A percentile compares a stretch with the other conserved stretches of the same genome.
These are phyloP conservation scores for Naegleria lovaniensis DNA, from an alignment of 208 protist genomes.

Conservation along the genomic window DNA sequence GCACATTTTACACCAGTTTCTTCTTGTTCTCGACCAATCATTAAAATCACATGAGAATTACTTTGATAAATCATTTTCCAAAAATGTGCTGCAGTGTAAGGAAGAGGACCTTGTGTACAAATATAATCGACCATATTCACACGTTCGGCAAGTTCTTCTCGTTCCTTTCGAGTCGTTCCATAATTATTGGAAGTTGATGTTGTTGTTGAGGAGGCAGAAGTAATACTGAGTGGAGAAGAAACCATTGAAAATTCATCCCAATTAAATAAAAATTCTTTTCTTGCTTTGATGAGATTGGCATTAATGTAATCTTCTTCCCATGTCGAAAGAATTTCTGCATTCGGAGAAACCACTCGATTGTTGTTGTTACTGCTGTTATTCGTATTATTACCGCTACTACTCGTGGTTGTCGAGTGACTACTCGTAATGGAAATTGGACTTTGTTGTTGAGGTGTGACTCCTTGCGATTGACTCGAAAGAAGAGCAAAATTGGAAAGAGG, in stretches of 20 bases:
- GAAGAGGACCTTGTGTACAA: not conserved
- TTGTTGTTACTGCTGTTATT: not conserved
- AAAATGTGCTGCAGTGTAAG: not conserved
- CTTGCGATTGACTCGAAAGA: not conserved
- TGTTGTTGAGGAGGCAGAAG: not conserved
- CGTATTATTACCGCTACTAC: not conserved
- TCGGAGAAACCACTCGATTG: not conserved
- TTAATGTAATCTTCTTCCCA: not conserved
- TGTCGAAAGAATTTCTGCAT: not conserved
- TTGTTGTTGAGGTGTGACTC: not conserved
- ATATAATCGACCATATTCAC: not conserved
- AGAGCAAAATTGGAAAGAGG: not conserved
- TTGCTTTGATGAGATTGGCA: not conserved
- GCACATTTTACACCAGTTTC: not conserved
- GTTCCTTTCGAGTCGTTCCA: not conserved
- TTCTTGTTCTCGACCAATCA: not conserved
- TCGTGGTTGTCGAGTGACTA: not conserved
- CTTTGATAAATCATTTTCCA: not conserved
- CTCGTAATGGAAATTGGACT: not conserved
- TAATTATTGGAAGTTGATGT: not conserved
- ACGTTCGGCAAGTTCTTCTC: not conserved
- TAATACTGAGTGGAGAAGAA: not conserved
- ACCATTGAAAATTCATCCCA: not conserved
- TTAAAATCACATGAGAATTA: not conserved
- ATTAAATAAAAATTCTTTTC: not conserved